phyloP scores from a whole-genome alignment of 768 basidiomycete species.

The Arthromyces matolae region DNA sequence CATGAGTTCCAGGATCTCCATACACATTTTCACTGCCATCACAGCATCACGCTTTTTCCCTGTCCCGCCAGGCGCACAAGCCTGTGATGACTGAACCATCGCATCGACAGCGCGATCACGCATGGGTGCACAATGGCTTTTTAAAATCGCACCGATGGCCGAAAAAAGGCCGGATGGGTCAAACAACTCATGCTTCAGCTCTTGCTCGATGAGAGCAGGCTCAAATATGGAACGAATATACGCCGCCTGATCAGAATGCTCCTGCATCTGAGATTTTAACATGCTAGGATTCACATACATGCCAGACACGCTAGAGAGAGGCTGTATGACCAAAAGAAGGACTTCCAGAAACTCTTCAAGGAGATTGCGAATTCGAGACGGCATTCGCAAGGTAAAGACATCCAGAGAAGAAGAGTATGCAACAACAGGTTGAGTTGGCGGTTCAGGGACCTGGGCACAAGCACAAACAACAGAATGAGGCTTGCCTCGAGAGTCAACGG shows the following conservation, averaged over 20 bases:
- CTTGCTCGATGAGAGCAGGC: constrained; percentile 76
- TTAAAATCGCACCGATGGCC: constrained; percentile 76
- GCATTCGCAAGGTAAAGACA: constrained; percentile 59
- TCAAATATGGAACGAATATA: constrained; percentile 77
- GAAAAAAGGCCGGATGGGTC: constrained; percentile 77
- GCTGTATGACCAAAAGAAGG: constrained; percentile 80
- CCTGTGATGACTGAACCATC: constrained; percentile 71
- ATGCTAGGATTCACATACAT: constrained; percentile 58
- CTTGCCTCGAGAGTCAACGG: constrained; percentile 60
- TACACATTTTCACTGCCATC: constrained; percentile 73
- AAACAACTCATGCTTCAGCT: constrained; percentile 72
- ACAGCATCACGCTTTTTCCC: constrained; percentile 64
- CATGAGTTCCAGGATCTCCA: constrained; percentile 93
- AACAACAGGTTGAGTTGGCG: constrained; percentile 38
- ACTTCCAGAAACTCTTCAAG: constrained; percentile 78
- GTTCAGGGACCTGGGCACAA: constrained; percentile 42
- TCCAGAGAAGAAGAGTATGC: constrained; percentile 41
- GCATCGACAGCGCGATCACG: constrained; percentile 78
- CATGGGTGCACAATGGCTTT: constrained; percentile 93
- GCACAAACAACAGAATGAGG: constrained; percentile 56
- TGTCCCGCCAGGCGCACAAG: constrained; percentile 49
- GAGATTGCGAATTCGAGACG: constrained; percentile 67
- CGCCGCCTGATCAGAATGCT: constrained; percentile 59
- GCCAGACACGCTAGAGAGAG: constrained; percentile 59
- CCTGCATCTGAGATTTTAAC: constrained; percentile 56